Base-by-base conservation (phyloP, 2,329 filamentous ascomycete genomes). In the Aspergillus hiratsukae region DNA sequence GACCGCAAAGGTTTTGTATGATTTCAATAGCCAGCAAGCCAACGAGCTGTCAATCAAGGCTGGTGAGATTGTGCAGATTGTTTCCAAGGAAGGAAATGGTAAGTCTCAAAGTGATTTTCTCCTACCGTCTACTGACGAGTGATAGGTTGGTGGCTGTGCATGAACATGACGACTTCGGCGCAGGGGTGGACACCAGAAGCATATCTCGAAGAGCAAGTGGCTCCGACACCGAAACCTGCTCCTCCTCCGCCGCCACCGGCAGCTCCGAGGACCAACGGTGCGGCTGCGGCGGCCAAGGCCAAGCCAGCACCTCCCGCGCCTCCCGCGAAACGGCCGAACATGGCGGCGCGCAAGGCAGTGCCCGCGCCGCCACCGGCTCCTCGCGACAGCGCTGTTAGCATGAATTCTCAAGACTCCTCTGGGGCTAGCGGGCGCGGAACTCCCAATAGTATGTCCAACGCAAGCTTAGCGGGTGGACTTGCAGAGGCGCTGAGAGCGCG, bases 21-120 rank as follows among this genome's bases (percentile, higher is more conserved):
- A 97, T 67, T 99, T 97, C 72, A 83, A 81, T 54, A 91, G 91
- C 17, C 88, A 93, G 64, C 90, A 84, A 61, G 84, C 87, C 56
- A 96, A 95, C 63, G 92, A 97, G 75, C 80, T 99, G 52, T 87
- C 88, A 17, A 84, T 99, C 61, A 83, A 74, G 56, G 87, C 89
- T 51, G 91, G 89, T 51, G 89, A 97, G 61, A 75, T 96, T 50
- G 83, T 99, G 53, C 86, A 95, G 72, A 86, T 99, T 69, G 83
- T 95, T n/a, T 88, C 94, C 69, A 97, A 97, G 75, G 93, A 97
- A 75, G 87, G 83, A 72, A 97, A 97, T 71, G 94, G 93, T 96
- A 84, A 74, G 87, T 73, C 48, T 31, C 23, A 21, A 14, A 35
- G 43, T 8, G 3, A 29, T 28, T 49, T 40, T 5, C 40, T 50